Conservation (phyloP, 179 eudicot species). For the Spinacia oleracea region DNA sequence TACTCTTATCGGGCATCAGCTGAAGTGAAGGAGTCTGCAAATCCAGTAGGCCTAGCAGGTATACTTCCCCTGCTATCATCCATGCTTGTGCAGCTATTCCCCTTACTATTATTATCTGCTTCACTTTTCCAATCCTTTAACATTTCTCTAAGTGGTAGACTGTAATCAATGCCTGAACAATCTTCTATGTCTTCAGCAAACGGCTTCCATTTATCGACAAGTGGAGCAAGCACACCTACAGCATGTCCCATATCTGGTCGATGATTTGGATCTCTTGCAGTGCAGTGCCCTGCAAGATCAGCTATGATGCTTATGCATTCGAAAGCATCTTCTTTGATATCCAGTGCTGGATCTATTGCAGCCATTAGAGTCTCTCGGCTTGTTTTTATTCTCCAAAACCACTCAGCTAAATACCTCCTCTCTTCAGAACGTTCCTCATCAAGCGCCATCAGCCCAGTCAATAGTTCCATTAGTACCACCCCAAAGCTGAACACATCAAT, state of each 20-base stretch:
- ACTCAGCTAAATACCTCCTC: slow-evolving; percentile 55
- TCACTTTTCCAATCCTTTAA: slow-evolving; percentile 49
- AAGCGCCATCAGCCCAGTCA: slow-evolving; percentile 60
- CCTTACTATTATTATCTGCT: slow-evolving; percentile 30
- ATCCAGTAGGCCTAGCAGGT: slow-evolving; percentile 66
- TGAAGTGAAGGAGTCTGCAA: slow-evolving; percentile 60
- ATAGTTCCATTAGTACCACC: slow-evolving; percentile 62
- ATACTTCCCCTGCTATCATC: slow-evolving; percentile 56
- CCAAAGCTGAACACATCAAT: slow-evolving; percentile 70
- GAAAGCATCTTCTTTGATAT: slow-evolving; percentile 30
- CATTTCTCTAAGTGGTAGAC: slow-evolving; percentile 43
- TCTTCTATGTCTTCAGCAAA: slow-evolving; percentile 40
- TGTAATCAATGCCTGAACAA: slow-evolving; percentile 37
- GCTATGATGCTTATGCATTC: slow-evolving; percentile 44
- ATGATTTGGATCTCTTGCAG: slow-evolving; percentile 59
- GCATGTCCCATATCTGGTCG: slow-evolving; percentile 68
- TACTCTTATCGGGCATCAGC: slow-evolving; percentile 48
- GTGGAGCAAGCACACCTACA: slow-evolving; percentile 50
- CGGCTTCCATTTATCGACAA: slow-evolving; percentile 60
- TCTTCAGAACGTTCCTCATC: slow-evolving; percentile 63
- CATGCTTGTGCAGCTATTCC: slow-evolving; percentile 31
- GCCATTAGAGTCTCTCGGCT: slow-evolving; percentile 38
- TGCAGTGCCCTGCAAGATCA: slow-evolving; percentile 67
- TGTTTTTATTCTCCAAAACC: slow-evolving; percentile 59
- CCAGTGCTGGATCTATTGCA: slow-evolving; percentile 48